Base-by-base conservation (phyloP, 371 early-diverging fungal species). In the Rhizopus arrhizus region DNA sequence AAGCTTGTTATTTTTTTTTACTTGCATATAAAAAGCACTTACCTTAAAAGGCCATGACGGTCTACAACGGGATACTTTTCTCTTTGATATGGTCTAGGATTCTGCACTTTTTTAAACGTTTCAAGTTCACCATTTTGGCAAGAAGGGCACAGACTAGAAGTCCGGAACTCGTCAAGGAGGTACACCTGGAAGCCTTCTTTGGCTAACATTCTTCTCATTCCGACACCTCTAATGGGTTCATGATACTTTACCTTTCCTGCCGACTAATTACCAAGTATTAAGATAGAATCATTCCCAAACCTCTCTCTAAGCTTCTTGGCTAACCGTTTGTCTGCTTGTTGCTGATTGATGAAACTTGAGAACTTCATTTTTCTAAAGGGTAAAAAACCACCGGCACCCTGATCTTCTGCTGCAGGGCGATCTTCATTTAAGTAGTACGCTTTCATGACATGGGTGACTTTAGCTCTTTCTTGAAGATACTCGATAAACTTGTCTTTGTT, bases 361-460 rank as follows among this genome's bases (percentile, higher is more conserved):
- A 55, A 31, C 43, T 55, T 55, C 55, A 55, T 42, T 16, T 55
- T 55, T 55, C 55, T 40, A 31, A 55, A 55, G 5, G 45, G 42
- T 4, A 55, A 9, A 13, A 41, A 55, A 10, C 22, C 22, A 22
- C 22, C 22, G 22, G 22, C 22, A 22, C 22, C 22, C 22, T 55
- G 22, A 15, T 5, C 5, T 43, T 22, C 12, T 47, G 15, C 47
- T 13, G 15, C 47, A n/a, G 47, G 47, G 15, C 8, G 9, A 28
- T 47, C 47, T 43, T 55, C 55, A 55, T 43, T 55, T 12, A 12
- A 16, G 12, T 55, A 55, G 13, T 55, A 55, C 43, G 9, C 43
- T 31, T 16, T n/a, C 55, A 55, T 7, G 11, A 28, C 35, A 42
- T 16, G 11, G 16, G 42, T 31, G 13, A 42, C 55, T 42, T 15